Evolutionary conservation across 352 stramenopile genomes (phyloP).

Genomic region (Pythium aquatile): DNA sequence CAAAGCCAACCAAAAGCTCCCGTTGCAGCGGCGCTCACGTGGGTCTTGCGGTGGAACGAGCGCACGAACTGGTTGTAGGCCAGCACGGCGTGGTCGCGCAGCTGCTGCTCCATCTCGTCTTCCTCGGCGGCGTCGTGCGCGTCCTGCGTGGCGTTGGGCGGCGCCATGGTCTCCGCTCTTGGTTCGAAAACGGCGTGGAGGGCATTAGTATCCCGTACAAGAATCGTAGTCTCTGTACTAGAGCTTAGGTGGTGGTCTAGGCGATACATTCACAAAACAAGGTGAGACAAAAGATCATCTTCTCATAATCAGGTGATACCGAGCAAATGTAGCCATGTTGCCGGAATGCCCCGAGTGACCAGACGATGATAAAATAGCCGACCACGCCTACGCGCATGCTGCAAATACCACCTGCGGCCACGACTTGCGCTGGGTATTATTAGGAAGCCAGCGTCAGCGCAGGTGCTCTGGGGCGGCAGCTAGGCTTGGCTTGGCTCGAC

Average conservation of each 20-base stretch:
- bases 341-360: too few species aligned
- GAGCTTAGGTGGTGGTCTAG: background rate
- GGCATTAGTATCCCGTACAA: background rate
- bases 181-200: conserved; percentile 2
- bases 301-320: background rate
- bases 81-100: conserved; percentile 57
- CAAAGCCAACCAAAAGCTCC: background rate
- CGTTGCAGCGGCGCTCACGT: conserved; percentile 32
- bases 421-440: background rate
- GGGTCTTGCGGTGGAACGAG: conserved; percentile 52
- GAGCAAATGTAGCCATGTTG: conserved; percentile 12
- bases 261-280: background rate
- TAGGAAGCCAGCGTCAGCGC: background rate
- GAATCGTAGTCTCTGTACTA: background rate
- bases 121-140: conserved; percentile 17
- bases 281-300: background rate
- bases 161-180: conserved; percentile 5
- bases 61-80: conserved; percentile 72
- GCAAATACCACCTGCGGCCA: background rate
- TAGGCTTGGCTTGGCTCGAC: background rate
- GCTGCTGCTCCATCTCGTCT: conserved; percentile 74
- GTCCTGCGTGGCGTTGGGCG: background rate
- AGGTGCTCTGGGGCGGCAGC: background rate
- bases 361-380: background rate
- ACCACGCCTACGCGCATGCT: background rate